Evolutionary conservation across 352 stramenopile genomes (phyloP).

Genomic region (Pythium aphanidermatum): DNA sequence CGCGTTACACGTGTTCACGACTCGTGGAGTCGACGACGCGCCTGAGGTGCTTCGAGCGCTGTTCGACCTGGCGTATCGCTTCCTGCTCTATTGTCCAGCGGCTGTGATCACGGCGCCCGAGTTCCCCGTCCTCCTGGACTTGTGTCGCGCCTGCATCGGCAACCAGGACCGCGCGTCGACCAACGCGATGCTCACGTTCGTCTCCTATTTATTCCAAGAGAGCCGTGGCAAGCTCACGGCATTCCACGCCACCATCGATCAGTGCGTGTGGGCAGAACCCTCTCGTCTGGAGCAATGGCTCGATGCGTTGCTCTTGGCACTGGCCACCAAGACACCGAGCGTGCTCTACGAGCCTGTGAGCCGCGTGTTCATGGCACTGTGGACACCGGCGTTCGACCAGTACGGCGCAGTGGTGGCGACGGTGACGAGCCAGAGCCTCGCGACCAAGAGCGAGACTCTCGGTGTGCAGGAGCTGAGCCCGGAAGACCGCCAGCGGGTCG

Average conservation of each 20-base stretch:
- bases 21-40: constrained; percentile 45
- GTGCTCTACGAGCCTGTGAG: constrained; percentile 49
- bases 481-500: constrained; percentile 44
- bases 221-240: constrained; percentile 33
- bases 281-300: constrained; percentile 44
- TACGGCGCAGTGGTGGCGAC: constrained; percentile 26
- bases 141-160: constrained; percentile 49
- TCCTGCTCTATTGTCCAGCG: constrained; percentile 61
- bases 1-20: constrained; percentile 60
- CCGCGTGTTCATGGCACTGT: constrained; percentile 45
- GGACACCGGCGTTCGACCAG: constrained; percentile 30
- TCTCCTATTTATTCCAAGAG: constrained; percentile 56
- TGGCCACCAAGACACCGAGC: constrained; percentile 49
- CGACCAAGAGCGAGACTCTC: constrained; percentile 25
- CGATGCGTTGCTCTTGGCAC: constrained; percentile 34
- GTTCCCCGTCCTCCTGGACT: constrained; percentile 51
- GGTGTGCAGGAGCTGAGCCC: constrained; percentile 31
- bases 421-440: constrained; percentile 17
- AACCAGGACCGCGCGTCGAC: constrained; percentile 63
- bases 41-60: constrained; percentile 59
- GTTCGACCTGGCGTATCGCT: constrained; percentile 65
- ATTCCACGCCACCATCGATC: constrained; percentile 43
- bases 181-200: constrained; percentile 63
- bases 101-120: constrained; percentile 49
- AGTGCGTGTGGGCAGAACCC: constrained; percentile 28